Percentiles rank a stretch among this genome's conserved stretches.
phyloP scores from a whole-genome alignment of 805 yeast species.

The Ogataea populi-albae region DNA sequence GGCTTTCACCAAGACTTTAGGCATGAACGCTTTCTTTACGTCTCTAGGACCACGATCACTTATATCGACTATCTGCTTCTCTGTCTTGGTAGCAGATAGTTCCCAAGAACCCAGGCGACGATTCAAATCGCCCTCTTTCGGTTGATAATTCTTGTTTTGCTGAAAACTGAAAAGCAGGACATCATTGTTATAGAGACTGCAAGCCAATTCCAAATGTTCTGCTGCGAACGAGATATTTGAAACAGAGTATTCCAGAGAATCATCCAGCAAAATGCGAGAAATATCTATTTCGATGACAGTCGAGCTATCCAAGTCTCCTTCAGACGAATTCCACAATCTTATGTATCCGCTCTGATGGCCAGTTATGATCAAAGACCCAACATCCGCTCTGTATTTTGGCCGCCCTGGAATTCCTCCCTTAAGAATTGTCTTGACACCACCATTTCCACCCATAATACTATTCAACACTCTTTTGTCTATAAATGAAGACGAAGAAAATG shows the following conservation, averaged over 20 bases:
- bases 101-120: slow-evolving; percentile 31
- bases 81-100: slow-evolving; percentile 28
- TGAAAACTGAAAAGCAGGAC: slow-evolving; percentile 74
- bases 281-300: slow-evolving; percentile 60
- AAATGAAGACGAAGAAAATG: slow-evolving; percentile 50
- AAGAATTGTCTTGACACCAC: slow-evolving; percentile 54
- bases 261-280: slow-evolving; percentile 42
- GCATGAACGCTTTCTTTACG: slow-evolving; percentile 60
- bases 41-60: slow-evolving; percentile 49
- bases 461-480: slow-evolving; percentile 30
- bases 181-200: slow-evolving; percentile 66
- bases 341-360: slow-evolving; percentile 87
- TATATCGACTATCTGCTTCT: slow-evolving; percentile 41
- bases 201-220: slow-evolving; percentile 71
- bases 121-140: slow-evolving; percentile 26
- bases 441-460: slow-evolving; percentile 42
- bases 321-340: slow-evolving; percentile 79
- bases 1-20: slow-evolving; percentile 46
- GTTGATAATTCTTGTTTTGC: slow-evolving; percentile 43
- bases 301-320: slow-evolving; percentile 63
- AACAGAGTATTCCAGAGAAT: slow-evolving; percentile 46
- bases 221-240: slow-evolving; percentile 69
- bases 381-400: slow-evolving; percentile 46
- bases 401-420: slow-evolving; percentile 77
- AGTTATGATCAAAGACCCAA: slow-evolving; percentile 63